A percentile compares a stretch with the other conserved stretches of the same genome.
Conservation (phyloP, 768 basidiomycete genomes). For the Piloderma croceum region DNA sequence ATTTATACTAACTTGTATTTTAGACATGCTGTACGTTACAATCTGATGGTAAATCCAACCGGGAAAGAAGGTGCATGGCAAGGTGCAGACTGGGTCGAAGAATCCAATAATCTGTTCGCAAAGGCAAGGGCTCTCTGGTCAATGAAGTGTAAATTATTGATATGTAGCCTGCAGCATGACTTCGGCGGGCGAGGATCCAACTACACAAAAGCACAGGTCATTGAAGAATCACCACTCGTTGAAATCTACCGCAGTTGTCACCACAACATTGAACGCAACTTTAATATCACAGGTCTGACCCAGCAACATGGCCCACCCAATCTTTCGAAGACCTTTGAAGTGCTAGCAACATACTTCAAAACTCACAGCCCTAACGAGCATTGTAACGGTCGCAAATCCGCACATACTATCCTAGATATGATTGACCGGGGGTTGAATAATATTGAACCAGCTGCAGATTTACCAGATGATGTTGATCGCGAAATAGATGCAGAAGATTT, state of each 20-base stretch:
- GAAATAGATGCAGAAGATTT: constrained; percentile 4
- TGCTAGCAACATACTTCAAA: constrained; percentile 12
- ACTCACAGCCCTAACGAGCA: constrained; percentile 10
- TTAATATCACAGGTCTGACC: constrained; percentile 21
- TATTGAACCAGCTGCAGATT: too few species aligned
- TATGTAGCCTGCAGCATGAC: too few species aligned
- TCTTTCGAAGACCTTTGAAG: constrained; percentile 21
- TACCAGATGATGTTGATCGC: constrained; percentile 2
- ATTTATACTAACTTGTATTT: not conserved
- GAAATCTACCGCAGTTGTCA: constrained; percentile 27
- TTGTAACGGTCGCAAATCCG: constrained; percentile 8
- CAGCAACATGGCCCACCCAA: constrained; percentile 22
- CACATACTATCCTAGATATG: constrained; percentile 13
- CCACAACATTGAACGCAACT: constrained; percentile 21
- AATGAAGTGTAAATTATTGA: too few species aligned
- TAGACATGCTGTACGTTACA: constrained; percentile 21
- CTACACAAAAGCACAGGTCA: constrained; percentile 24
- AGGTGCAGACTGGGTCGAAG: constrained; percentile 35
- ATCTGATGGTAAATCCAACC: constrained; percentile 33
- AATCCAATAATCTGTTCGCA: constrained; percentile 38
- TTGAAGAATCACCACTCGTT: constrained; percentile 30
- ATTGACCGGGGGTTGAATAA: constrained; percentile 8
- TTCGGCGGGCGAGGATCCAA: constrained; percentile 33
- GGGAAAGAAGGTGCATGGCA: constrained; percentile 26
- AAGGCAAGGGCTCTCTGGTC: too few species aligned